Percentiles rank a stretch among this genome's conserved stretches.
Conservation (phyloP, 495 filamentous ascomycete genomes). For the Diplogelasinospora grovesii region DNA sequence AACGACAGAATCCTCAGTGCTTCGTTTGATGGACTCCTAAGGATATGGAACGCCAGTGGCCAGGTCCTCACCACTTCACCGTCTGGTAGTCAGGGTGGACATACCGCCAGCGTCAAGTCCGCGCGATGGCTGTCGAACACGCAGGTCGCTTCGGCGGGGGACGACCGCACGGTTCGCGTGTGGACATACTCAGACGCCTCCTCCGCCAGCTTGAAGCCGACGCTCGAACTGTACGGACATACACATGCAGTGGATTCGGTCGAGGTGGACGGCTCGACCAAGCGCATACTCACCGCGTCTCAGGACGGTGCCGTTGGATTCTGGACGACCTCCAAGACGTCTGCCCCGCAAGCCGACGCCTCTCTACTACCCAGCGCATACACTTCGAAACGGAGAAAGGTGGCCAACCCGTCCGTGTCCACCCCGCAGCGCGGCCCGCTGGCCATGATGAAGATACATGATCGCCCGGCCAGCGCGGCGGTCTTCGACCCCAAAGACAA, state of each 20-base stretch:
- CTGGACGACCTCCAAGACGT: conserved; percentile 72
- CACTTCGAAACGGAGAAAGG: conserved; percentile 70
- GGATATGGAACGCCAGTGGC: conserved; percentile 84
- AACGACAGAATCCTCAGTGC: conserved; percentile 69
- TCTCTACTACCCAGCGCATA: conserved; percentile 55
- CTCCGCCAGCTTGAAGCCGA: conserved; percentile 60
- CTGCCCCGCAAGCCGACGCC: conserved; percentile 62
- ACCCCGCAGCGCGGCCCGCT: conserved; percentile 75
- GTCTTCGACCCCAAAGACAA: conserved; percentile 78
- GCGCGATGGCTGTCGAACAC: conserved; percentile 72
- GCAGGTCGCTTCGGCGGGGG: conserved; percentile 69
- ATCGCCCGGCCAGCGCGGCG: conserved; percentile 60
- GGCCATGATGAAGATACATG: conserved; percentile 63
- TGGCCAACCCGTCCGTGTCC: conserved; percentile 54
- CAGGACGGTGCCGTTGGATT: conserved; percentile 72
- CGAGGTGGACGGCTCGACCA: conserved; percentile 66
- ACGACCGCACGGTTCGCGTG: conserved; percentile 76
- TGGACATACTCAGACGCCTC: conserved; percentile 74
- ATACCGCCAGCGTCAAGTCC: conserved; percentile 68
- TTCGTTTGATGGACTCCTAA: conserved; percentile 79
- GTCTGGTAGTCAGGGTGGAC: conserved; percentile 56
- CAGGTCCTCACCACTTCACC: conserved; percentile 66
- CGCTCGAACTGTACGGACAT: conserved; percentile 84
- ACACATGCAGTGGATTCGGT: conserved; percentile 65
- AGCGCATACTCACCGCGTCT: conserved; percentile 75